A percentile compares a stretch with the other conserved stretches of the same genome.
Conservation (phyloP, 2,329 filamentous ascomycete species). For the Pestalotiopsis sp. region DNA sequence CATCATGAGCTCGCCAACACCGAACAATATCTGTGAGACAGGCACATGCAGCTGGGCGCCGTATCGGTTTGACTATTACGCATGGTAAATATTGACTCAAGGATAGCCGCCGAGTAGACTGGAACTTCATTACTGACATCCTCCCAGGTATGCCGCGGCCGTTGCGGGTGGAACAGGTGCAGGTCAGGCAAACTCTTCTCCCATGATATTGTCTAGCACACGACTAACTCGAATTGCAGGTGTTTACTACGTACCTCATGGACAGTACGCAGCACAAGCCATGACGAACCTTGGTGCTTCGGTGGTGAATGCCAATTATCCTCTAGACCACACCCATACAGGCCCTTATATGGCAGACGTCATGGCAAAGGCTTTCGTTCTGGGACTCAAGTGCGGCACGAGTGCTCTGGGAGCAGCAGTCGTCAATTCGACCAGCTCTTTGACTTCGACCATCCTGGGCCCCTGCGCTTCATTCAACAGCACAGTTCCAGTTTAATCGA, state of each 20-base stretch:
- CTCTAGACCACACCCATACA: conserved; percentile 64
- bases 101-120: background rate
- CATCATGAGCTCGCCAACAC: conserved; percentile 57
- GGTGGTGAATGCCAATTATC: conserved; percentile 53
- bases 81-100: conserved; percentile 25
- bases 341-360: conserved; percentile 54
- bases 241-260: conserved; percentile 60
- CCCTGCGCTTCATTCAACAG: conserved; percentile 29
- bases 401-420: conserved; percentile 37
- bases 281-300: conserved; percentile 49
- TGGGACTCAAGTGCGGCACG: conserved; percentile 50
- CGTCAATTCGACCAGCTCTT: conserved; percentile 31
- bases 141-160: conserved; percentile 32
- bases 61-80: conserved; percentile 57
- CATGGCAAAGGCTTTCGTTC: conserved; percentile 57
- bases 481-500: conserved; percentile 23
- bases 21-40: conserved; percentile 59
- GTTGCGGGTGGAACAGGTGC: conserved; percentile 33
- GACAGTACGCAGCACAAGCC: conserved; percentile 55
- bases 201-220: background rate
- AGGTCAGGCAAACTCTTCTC: background rate
- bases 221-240: conserved; percentile 25
- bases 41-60: conserved; percentile 49
- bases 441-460: conserved; percentile 29
- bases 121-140: background rate